Evolutionary conservation across 495 filamentous ascomycete species (phyloP).

Genomic region (Talaromyces liani): DNA sequence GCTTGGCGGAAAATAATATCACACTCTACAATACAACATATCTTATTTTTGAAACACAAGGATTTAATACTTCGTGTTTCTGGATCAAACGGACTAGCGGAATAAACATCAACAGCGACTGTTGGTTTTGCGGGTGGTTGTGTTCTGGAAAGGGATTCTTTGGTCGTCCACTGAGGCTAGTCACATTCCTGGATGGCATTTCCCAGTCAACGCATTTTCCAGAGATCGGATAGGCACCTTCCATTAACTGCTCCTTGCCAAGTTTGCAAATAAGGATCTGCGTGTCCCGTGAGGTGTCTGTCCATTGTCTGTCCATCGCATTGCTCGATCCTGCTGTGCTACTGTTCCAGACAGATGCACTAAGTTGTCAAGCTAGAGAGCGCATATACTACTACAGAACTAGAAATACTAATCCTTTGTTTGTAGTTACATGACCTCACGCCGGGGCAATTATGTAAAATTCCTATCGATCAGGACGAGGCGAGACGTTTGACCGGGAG

Average conservation of each 20-base stretch:
- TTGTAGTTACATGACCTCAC: neutral
- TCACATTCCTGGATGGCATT: neutral
- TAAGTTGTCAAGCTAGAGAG: neutral
- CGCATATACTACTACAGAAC: neutral
- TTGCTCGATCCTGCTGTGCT: neutral
- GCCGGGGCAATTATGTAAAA: neutral
- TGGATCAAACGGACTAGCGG: neutral
- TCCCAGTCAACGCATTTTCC: neutral
- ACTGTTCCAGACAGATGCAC: neutral
- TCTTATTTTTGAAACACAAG: neutral
- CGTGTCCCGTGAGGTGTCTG: neutral
- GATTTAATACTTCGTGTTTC: neutral
- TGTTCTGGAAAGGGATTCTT: neutral
- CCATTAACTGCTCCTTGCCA: neutral
- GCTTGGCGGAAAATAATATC: neutral
- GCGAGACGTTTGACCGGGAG: neutral
- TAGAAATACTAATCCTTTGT: neutral
- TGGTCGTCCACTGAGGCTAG: neutral
- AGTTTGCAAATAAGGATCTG: neutral
- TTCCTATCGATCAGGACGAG: neutral
- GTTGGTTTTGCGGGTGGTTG: neutral
- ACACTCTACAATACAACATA: neutral
- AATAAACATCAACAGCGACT: neutral
- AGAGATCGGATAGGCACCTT: neutral
- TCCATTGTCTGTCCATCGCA: neutral